phyloP scores from a whole-genome alignment of 2,329 filamentous ascomycete genomes.

The Xylariaceae sp. region DNA sequence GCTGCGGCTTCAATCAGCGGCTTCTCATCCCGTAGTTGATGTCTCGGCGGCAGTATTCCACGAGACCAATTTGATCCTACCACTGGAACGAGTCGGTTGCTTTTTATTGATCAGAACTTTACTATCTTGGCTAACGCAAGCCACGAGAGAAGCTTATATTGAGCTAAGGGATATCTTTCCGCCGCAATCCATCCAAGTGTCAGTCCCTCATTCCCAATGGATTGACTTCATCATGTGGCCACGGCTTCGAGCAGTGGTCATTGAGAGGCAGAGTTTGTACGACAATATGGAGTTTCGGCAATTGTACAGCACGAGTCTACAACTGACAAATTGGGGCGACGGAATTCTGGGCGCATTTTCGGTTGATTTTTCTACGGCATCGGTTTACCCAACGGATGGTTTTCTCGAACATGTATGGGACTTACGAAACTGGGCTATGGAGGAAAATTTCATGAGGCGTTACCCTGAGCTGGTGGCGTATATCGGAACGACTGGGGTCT shows the following conservation, averaged over 20 bases:
- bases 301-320: slow-evolving; percentile 32
- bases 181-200: slow-evolving; percentile 28
- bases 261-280: slow-evolving; percentile 34
- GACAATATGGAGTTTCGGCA: slow-evolving; percentile 35
- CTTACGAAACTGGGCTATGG: slow-evolving; percentile 26
- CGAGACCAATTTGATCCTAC: slow-evolving; percentile 24
- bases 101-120: slow-evolving; percentile 32
- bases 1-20: slow-evolving; percentile 14
- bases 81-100: slow-evolving; percentile 31
- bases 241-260: slow-evolving; percentile 33
- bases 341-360: slow-evolving; percentile 23
- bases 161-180: slow-evolving; percentile 21
- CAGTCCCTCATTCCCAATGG: slow-evolving; percentile 29
- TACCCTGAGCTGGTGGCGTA: slow-evolving; percentile 25
- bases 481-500: too few relatives aligned
- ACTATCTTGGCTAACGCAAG: slow-evolving; percentile 30
- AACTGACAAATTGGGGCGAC: slow-evolving; percentile 33
- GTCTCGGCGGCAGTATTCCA: slow-evolving; percentile 30
- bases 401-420: slow-evolving; percentile 25
- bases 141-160: slow-evolving; percentile 29
- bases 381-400: slow-evolving; percentile 25
- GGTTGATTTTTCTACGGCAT: slow-evolving; percentile 24
- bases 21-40: slow-evolving; percentile 28
- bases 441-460: slow-evolving; percentile 24
- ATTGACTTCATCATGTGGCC: slow-evolving; percentile 33